These are phyloP conservation scores for Blepharisma stoltei DNA, from an alignment of 73 alveolate genomes.

Conservation along the genomic window DNA sequence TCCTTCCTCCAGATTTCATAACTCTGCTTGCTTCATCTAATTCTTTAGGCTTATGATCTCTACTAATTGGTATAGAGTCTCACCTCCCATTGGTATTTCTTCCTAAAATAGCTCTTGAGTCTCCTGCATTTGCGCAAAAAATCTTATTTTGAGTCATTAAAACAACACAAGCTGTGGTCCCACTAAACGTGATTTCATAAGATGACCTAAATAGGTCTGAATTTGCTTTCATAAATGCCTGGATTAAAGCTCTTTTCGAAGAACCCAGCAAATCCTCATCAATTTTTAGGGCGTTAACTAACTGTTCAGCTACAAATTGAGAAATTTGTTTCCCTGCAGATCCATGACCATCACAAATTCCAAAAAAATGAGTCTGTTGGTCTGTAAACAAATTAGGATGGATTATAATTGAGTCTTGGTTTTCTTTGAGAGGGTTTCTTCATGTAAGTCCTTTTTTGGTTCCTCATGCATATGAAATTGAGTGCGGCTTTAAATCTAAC, in stretches of 20 bases:
- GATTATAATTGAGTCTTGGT: constrained; percentile 66
- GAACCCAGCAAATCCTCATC: not conserved
- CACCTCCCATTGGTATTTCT: constrained; percentile 53
- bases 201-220: not conserved
- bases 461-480: no score
- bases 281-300: constrained; percentile 34
- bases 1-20: constrained; percentile 65
- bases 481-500: no score
- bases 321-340: constrained; percentile 56
- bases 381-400: constrained; percentile 42
- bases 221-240: constrained; percentile 2
- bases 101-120: constrained; percentile 65
- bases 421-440: constrained; percentile 18
- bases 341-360: constrained; percentile 72
- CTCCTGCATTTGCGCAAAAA: constrained; percentile 56
- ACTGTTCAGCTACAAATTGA: constrained; percentile 34
- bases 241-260: constrained; percentile 14
- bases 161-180: constrained; percentile 42
- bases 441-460: not conserved
- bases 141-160: constrained; percentile 55
- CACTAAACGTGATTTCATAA: constrained; percentile 48
- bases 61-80: constrained; percentile 39
- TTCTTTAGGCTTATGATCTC: constrained; percentile 76
- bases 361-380: constrained; percentile 52
- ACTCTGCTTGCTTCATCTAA: constrained; percentile 73